Conservation (phyloP, 192 early-diverging fungal species). For the Jimgerdemannia lactiflua region DNA sequence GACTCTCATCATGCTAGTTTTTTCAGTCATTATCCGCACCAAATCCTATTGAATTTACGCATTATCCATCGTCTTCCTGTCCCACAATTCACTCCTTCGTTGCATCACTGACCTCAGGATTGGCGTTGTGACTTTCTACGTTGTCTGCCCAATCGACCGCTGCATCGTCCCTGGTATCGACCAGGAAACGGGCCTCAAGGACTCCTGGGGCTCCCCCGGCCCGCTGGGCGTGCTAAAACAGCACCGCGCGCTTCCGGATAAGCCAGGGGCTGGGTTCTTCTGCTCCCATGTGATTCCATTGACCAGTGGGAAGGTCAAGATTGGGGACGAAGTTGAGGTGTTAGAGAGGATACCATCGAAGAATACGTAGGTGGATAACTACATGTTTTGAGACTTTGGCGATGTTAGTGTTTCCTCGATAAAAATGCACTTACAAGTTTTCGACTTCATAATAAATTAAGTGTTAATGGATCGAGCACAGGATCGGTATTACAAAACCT, state of each 20-base stretch:
- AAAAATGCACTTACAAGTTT: no score
- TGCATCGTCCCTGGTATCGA: slow-evolving; percentile 31
- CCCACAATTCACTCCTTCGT: neutral
- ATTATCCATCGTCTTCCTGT: neutral
- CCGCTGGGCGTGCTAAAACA: slow-evolving; percentile 6
- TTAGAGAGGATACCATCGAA: slow-evolving; percentile 30
- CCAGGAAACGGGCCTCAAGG: slow-evolving; percentile 32
- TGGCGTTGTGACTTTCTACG: slow-evolving; percentile 26
- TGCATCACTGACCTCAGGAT: slow-evolving; percentile 8
- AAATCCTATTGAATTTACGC: no score
- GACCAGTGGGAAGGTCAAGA: slow-evolving; percentile 18
- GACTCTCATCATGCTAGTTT: no score
- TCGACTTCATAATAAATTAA: no score
- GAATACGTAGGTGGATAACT: neutral
- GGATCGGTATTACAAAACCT: no score
- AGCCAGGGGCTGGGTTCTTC: slow-evolving; percentile 17
- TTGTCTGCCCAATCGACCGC: slow-evolving; percentile 21
- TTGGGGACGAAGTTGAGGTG: slow-evolving; percentile 27
- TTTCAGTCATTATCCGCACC: no score
- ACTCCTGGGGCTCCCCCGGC: slow-evolving; percentile 15
- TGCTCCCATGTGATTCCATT: slow-evolving; percentile 26
- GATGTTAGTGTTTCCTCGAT: no score
- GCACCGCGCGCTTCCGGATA: slow-evolving; percentile 14
- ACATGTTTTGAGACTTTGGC: no score
- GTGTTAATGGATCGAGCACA: no score